phyloP scores from a whole-genome alignment of 768 basidiomycete genomes.

The Kwoniella bestiolae region DNA sequence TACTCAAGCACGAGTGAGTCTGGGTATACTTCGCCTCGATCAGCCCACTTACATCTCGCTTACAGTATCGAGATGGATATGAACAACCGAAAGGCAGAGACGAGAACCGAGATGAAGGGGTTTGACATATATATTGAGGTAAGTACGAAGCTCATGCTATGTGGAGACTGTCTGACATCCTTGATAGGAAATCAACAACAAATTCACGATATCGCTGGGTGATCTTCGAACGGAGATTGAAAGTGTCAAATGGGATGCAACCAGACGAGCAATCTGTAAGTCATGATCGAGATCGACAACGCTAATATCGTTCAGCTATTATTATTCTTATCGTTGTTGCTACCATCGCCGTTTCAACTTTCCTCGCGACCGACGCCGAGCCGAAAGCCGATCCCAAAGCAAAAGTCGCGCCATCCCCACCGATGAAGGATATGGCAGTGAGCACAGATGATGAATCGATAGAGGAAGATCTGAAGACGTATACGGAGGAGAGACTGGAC shows the following conservation, averaged over 20 bases:
- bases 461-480: slow-evolving; percentile 30
- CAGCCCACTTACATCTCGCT: neutral
- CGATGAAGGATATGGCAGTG: slow-evolving; percentile 49
- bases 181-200: slow-evolving; percentile 60
- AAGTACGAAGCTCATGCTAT: slow-evolving; percentile 12
- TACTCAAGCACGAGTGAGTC: slow-evolving; percentile 90
- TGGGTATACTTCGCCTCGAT: too few relatives aligned
- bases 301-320: slow-evolving; percentile 29
- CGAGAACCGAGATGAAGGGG: slow-evolving; percentile 77
- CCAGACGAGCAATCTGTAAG: slow-evolving; percentile 56
- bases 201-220: slow-evolving; percentile 59
- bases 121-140: slow-evolving; percentile 75
- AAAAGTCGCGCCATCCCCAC: slow-evolving; percentile 3
- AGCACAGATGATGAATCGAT: slow-evolving; percentile 46
- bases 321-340: slow-evolving; percentile 52
- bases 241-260: slow-evolving; percentile 59
- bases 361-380: slow-evolving; percentile 27
- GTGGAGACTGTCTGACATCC: neutral
- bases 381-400: slow-evolving; percentile 11
- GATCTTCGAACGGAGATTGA: slow-evolving; percentile 60
- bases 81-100: slow-evolving; percentile 89
- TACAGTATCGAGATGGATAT: slow-evolving; percentile 92
- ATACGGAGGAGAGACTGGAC: slow-evolving; percentile 42
- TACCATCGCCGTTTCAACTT: slow-evolving; percentile 36
- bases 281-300: neutral